Evolutionary conservation across 2,329 filamentous ascomycete species (phyloP).

Genomic region (Sordariomycetes sp.): DNA sequence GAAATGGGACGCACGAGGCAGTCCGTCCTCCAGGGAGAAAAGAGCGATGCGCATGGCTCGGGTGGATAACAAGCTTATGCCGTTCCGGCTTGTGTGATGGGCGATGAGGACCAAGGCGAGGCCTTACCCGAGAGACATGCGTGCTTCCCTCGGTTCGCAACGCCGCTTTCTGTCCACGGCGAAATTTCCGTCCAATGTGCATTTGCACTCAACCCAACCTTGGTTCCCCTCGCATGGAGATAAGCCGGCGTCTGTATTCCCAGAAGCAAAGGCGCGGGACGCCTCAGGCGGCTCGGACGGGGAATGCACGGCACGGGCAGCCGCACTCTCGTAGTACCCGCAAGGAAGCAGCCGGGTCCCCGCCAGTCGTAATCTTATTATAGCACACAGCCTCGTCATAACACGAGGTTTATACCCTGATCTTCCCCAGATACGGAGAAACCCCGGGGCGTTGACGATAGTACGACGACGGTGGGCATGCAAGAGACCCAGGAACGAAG

Average conservation of each 20-base stretch:
- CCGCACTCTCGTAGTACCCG: background rate
- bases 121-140: background rate
- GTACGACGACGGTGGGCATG: background rate
- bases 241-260: background rate
- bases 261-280: background rate
- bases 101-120: background rate
- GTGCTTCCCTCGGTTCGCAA: background rate
- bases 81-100: background rate
- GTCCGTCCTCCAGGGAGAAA: background rate
- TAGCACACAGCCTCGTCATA: no score
- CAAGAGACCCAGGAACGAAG: constrained; percentile 3
- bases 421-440: background rate
- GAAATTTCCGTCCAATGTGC: background rate
- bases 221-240: background rate
- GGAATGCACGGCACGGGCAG: background rate
- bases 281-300: background rate
- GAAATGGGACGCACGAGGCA: background rate
- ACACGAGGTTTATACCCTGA: background rate
- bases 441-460: background rate
- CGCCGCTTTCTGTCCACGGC: background rate
- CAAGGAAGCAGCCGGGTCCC: background rate
- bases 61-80: background rate
- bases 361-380: background rate
- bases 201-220: background rate
- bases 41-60: background rate